Conservation (phyloP, 768 basidiomycete genomes). For the Sporobolomyces phaffii region DNA sequence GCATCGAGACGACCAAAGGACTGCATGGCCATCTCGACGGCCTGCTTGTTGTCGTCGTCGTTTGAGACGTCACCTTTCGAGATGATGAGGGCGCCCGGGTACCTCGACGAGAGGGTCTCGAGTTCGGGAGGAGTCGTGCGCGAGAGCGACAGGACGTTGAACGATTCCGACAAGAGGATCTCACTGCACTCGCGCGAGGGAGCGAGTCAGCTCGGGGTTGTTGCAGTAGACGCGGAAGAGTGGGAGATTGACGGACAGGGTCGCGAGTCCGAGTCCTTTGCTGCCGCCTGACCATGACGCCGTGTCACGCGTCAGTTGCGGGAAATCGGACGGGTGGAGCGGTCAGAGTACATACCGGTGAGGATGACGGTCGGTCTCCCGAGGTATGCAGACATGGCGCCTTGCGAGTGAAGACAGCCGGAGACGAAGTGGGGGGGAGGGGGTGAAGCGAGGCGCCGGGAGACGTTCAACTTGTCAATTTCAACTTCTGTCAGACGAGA, state of each 20-base stretch:
- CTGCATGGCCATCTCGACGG: constrained; percentile 55
- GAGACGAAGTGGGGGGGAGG: too few relatives aligned
- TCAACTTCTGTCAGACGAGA: too few relatives aligned
- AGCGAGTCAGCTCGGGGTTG: background rate
- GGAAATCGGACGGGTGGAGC: background rate
- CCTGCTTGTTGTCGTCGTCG: constrained; percentile 46
- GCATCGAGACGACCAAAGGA: constrained; percentile 65
- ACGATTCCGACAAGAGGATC: constrained; percentile 49
- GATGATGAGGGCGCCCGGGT: constrained; percentile 52
- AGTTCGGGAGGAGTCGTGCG: constrained; percentile 66
- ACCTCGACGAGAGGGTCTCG: constrained; percentile 50
- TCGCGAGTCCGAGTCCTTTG: constrained; percentile 72
- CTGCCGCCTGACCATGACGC: constrained; percentile 64
- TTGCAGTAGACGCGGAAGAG: too few relatives aligned
- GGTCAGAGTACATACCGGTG: constrained; percentile 9
- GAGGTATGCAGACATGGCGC: background rate
- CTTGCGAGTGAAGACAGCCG: background rate
- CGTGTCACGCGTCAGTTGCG: too few relatives aligned
- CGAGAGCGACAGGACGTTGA: constrained; percentile 69
- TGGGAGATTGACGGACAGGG: constrained; percentile 56
- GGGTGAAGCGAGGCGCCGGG: background rate
- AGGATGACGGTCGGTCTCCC: constrained; percentile 17
- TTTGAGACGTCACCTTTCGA: constrained; percentile 64
- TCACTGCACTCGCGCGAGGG: background rate
- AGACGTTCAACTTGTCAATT: background rate